Percentiles rank a stretch among this genome's conserved stretches.
phyloP scores from a whole-genome alignment of 352 stramenopile species.

The Aphanomyces astaci region DNA sequence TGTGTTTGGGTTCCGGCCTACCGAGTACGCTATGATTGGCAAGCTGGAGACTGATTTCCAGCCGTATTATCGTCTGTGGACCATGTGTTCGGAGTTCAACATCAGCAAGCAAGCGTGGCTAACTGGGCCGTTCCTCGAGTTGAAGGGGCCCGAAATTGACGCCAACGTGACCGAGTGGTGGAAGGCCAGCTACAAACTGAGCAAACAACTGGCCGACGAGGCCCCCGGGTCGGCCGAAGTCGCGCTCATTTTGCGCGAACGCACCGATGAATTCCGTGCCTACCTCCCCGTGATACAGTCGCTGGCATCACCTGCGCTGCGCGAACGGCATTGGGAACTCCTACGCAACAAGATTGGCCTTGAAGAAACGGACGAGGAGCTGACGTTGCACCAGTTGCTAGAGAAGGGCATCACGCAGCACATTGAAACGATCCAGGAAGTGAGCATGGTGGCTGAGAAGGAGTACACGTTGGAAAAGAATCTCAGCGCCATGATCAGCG shows the following conservation, averaged over 20 bases:
- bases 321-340: slow-evolving; percentile 88
- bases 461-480: slow-evolving; percentile 92
- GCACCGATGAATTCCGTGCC: slow-evolving; percentile 88
- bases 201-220: slow-evolving; percentile 83
- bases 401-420: slow-evolving; percentile 79
- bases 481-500: slow-evolving; percentile 88
- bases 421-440: slow-evolving; percentile 86
- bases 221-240: slow-evolving; percentile 83
- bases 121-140: slow-evolving; percentile 86
- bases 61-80: slow-evolving; percentile 93
- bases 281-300: slow-evolving; percentile 90
- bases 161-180: slow-evolving; percentile 87
- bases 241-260: slow-evolving; percentile 77
- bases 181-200: slow-evolving; percentile 89
- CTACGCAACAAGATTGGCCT: slow-evolving; percentile 86
- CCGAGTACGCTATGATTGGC: slow-evolving; percentile 82
- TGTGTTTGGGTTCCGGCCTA: slow-evolving; percentile 90
- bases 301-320: slow-evolving; percentile 85
- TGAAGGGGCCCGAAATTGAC: slow-evolving; percentile 86
- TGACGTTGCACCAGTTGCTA: slow-evolving; percentile 72
- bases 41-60: slow-evolving; percentile 82
- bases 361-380: slow-evolving; percentile 74
- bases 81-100: slow-evolving; percentile 92
- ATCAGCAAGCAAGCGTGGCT: slow-evolving; percentile 87
- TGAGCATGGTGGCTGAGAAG: slow-evolving; percentile 90